Percentiles rank a stretch among this genome's conserved stretches.
Conservation (phyloP, 192 early-diverging fungal species). For the Rhizoclosmatium sp. region DNA sequence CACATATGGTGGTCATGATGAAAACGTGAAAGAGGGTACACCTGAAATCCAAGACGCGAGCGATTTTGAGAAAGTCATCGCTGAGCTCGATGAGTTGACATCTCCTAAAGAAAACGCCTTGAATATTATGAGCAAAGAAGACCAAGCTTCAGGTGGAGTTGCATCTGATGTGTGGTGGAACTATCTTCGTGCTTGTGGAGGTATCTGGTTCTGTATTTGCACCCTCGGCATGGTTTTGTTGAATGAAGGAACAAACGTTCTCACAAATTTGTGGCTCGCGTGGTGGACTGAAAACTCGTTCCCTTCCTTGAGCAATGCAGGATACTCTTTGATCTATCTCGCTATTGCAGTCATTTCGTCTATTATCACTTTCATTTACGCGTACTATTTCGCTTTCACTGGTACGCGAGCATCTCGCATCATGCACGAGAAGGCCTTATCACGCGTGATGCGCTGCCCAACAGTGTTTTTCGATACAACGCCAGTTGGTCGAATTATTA, state of each 20-base stretch:
- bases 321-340: conserved; percentile 74
- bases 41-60: neutral
- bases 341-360: conserved; percentile 68
- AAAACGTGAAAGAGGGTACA: neutral
- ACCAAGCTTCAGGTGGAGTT: conserved; percentile 76
- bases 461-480: conserved; percentile 75
- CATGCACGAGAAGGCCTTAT: conserved; percentile 74
- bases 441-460: conserved; percentile 72
- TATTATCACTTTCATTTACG: conserved; percentile 59
- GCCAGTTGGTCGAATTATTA: conserved; percentile 71
- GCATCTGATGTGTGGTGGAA: conserved; percentile 69
- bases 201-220: conserved; percentile 51
- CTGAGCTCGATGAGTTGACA: neutral
- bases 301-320: conserved; percentile 31
- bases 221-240: conserved; percentile 58
- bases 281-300: conserved; percentile 56
- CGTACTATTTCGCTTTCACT: conserved; percentile 64
- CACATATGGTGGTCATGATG: conserved; percentile 15
- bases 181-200: conserved; percentile 75
- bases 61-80: neutral
- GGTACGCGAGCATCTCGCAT: conserved; percentile 65
- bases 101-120: neutral
- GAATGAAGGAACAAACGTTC: conserved; percentile 63
- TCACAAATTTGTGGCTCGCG: conserved; percentile 55
- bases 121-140: conserved; percentile 72